These are phyloP conservation scores for Ceratobasidium sp. DNA, from an alignment of 1,284 basidiomycete species.

Conservation along the genomic window DNA sequence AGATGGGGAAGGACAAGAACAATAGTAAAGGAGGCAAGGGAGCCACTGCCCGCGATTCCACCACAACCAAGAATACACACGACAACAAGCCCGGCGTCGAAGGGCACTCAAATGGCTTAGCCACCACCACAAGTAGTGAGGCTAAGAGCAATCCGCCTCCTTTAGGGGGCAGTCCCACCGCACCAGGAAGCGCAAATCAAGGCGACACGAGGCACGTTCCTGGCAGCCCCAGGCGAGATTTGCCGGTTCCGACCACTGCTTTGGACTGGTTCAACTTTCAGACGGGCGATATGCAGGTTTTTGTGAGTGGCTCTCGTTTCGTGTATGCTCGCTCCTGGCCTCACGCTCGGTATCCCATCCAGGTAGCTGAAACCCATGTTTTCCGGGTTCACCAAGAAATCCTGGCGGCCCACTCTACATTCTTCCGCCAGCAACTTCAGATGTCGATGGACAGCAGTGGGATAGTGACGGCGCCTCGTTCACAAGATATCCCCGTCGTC, in stretches of 20 bases:
- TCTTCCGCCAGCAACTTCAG: slow-evolving; percentile 12
- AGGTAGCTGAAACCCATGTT: slow-evolving; percentile 11
- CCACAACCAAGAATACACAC: neutral
- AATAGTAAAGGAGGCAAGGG: neutral
- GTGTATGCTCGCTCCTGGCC: neutral
- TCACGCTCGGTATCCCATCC: neutral
- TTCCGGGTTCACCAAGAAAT: slow-evolving; percentile 18
- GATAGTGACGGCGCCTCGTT: neutral
- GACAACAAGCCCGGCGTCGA: too few relatives aligned
- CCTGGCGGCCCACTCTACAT: neutral
- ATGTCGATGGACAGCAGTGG: slow-evolving; percentile 1
- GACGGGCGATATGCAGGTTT: slow-evolving; percentile 18
- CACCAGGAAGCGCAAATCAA: neutral
- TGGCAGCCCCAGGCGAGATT: neutral
- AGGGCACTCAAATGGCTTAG: neutral
- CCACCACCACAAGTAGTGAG: neutral
- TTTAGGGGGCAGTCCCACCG: neutral
- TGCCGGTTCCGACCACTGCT: neutral
- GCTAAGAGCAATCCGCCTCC: neutral
- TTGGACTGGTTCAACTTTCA: neutral
- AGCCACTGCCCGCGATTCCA: neutral
- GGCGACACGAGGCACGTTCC: neutral
- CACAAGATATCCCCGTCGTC: slow-evolving; percentile 16
- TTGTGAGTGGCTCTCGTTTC: neutral
- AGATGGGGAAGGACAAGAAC: slow-evolving; percentile 25